Evolutionary conservation across 495 filamentous ascomycete genomes (phyloP).

Genomic region (Penicillium arizonense): DNA sequence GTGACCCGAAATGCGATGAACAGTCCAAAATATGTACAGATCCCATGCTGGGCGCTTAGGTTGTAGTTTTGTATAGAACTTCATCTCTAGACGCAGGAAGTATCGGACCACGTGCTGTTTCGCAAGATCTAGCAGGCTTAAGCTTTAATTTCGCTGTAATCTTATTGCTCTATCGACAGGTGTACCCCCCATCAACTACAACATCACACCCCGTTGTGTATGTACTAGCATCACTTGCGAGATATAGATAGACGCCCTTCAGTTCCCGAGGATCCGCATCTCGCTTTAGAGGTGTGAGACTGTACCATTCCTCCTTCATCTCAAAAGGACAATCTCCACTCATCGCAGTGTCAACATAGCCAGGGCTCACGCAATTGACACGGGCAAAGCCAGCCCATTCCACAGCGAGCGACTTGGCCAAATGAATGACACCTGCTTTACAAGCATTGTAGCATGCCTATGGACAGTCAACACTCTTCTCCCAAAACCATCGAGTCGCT

Average conservation of each 20-base stretch:
- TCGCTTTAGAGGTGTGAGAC: constrained; percentile 62
- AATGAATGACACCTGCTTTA: constrained; percentile 77
- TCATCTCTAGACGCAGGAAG: no score
- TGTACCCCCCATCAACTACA: constrained; percentile 59
- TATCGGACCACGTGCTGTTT: no score
- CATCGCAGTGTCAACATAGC: constrained; percentile 78
- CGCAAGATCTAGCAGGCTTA: no score
- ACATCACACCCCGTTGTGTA: constrained; percentile 76
- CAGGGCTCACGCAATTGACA: constrained; percentile 74
- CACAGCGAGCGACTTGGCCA: constrained; percentile 71
- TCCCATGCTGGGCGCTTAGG: no score
- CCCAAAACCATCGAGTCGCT: no score
- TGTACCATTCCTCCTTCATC: constrained; percentile 16
- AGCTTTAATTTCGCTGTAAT: no score
- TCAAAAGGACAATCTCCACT: constrained; percentile 26
- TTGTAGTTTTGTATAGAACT: no score
- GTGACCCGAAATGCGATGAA: no score
- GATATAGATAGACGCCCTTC: constrained; percentile 77
- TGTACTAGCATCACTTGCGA: constrained; percentile 74
- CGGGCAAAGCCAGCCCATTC: constrained; percentile 81
- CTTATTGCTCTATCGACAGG: constrained; percentile 11
- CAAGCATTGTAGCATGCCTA: constrained; percentile 64
- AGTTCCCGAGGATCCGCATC: constrained; percentile 56
- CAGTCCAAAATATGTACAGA: no score
- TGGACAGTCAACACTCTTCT: no score